Conservation (phyloP, 192 early-diverging fungal species). For the Coemansia sp. region DNA sequence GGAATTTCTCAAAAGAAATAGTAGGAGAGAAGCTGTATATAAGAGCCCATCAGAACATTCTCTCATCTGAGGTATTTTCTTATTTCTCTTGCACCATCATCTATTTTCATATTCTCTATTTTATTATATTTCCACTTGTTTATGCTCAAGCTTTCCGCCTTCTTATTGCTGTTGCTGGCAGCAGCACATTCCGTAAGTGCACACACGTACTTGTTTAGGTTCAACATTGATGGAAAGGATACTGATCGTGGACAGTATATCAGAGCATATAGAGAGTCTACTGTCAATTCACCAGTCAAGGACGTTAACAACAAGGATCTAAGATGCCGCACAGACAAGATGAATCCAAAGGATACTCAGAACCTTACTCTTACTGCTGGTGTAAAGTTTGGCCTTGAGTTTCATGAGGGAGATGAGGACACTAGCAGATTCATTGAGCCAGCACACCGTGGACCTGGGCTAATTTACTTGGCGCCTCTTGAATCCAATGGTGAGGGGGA, state of each 20-base stretch:
- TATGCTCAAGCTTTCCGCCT: background rate
- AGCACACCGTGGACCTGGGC: constrained; percentile 26
- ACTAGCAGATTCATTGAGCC: constrained; percentile 7
- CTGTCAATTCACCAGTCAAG: constrained; percentile 7
- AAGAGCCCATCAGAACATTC: background rate
- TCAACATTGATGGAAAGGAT: background rate
- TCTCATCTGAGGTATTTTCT: background rate
- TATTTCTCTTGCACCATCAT: background rate
- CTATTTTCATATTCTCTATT: background rate
- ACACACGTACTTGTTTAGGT: constrained; percentile 6
- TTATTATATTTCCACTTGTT: background rate
- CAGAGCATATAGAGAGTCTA: background rate
- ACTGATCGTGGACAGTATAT: background rate
- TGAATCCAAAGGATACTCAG: background rate
- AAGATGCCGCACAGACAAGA: constrained; percentile 10
- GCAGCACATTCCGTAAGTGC: background rate
- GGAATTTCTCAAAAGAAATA: background rate
- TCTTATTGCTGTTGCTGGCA: constrained; percentile 7
- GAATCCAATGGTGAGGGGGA: constrained; percentile 3
- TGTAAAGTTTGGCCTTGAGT: background rate
- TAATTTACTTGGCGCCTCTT: constrained; percentile 18
- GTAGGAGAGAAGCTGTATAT: background rate
- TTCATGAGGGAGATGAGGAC: constrained; percentile 6
- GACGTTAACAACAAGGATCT: background rate
- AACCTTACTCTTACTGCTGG: background rate